phyloP scores from a whole-genome alignment of 768 basidiomycete genomes.

The Udeniomyces megalosporus region DNA sequence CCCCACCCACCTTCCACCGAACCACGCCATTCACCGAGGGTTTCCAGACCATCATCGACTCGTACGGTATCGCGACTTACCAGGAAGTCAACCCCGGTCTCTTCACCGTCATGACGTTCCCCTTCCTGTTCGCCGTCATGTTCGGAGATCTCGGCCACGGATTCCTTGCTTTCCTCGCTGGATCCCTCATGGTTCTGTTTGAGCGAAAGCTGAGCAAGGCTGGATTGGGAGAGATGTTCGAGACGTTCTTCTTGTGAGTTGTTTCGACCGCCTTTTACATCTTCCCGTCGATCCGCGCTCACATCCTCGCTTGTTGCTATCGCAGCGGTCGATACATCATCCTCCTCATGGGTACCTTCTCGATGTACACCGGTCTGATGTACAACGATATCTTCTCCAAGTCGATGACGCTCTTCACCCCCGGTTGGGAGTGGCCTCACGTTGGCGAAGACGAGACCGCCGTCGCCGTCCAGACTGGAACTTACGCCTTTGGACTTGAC shows the following conservation, averaged over 20 bases:
- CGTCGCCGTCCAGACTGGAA: slow-evolving; percentile 42
- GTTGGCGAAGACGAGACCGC: slow-evolving; percentile 37
- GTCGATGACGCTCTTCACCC: slow-evolving; percentile 67
- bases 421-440: slow-evolving; percentile 66
- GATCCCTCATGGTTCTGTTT: slow-evolving; percentile 66
- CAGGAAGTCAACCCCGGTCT: slow-evolving; percentile 95
- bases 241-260: slow-evolving; percentile 86
- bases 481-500: slow-evolving; percentile 86
- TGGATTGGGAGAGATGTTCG: slow-evolving; percentile 67
- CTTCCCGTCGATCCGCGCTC: too few species aligned
- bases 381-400: slow-evolving; percentile 99
- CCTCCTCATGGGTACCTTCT: slow-evolving; percentile 92
- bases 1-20: slow-evolving; percentile 84
- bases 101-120: slow-evolving; percentile 70
- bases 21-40: slow-evolving; percentile 93
- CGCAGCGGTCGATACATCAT: slow-evolving; percentile 92
- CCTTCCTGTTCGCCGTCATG: slow-evolving; percentile 98
- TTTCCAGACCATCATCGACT: slow-evolving; percentile 96
- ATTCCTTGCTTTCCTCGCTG: slow-evolving; percentile 57
- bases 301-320: too few species aligned
- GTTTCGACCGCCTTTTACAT: too few species aligned
- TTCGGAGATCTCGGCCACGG: slow-evolving; percentile 99
- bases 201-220: slow-evolving; percentile 62
- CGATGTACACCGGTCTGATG: slow-evolving; percentile 88
- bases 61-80: slow-evolving; percentile 84